A percentile compares a stretch with the other conserved stretches of the same genome.
Evolutionary conservation across 495 filamentous ascomycete species (phyloP).

Genomic region (Aspergillus bridgeri): DNA sequence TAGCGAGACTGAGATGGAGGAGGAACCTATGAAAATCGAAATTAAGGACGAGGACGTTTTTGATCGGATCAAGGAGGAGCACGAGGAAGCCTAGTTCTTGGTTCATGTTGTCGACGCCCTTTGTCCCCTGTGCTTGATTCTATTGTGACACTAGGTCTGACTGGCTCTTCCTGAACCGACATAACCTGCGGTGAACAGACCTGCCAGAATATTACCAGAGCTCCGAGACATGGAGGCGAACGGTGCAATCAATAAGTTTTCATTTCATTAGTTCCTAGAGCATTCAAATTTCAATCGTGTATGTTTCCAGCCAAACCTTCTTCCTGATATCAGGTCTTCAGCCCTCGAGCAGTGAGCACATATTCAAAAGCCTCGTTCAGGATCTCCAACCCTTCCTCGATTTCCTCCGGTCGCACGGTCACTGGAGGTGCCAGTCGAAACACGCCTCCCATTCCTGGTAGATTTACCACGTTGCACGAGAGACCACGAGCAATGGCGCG

Average conservation of each 20-base stretch:
- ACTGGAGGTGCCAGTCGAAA: conserved; percentile 58
- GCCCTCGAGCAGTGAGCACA: conserved; percentile 6
- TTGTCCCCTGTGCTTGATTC: too few relatives aligned
- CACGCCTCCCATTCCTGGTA: conserved; percentile 49
- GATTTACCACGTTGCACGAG: conserved; percentile 50
- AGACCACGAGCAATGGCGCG: conserved; percentile 47
- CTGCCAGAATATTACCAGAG: too few relatives aligned
- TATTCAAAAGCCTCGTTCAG: conserved; percentile 44
- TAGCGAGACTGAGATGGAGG: not conserved
- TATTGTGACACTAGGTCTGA: too few relatives aligned
- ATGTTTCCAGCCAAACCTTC: too few relatives aligned
- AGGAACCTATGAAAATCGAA: not conserved
- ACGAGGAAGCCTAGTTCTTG: not conserved
- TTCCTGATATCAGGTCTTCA: not conserved
- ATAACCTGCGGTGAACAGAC: too few relatives aligned
- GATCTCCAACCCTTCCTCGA: conserved; percentile 44
- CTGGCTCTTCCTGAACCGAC: too few relatives aligned
- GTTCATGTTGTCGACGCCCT: too few relatives aligned
- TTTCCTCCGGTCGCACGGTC: conserved; percentile 48
- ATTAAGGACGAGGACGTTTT: too few relatives aligned
- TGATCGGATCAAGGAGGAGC: not conserved
- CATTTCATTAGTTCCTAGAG: too few relatives aligned
- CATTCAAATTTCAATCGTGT: too few relatives aligned
- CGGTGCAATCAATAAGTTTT: too few relatives aligned
- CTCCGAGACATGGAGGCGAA: too few relatives aligned